Evolutionary conservation across 345 rosid genomes (phyloP).

Genomic region (Corymbia maculata): DNA sequence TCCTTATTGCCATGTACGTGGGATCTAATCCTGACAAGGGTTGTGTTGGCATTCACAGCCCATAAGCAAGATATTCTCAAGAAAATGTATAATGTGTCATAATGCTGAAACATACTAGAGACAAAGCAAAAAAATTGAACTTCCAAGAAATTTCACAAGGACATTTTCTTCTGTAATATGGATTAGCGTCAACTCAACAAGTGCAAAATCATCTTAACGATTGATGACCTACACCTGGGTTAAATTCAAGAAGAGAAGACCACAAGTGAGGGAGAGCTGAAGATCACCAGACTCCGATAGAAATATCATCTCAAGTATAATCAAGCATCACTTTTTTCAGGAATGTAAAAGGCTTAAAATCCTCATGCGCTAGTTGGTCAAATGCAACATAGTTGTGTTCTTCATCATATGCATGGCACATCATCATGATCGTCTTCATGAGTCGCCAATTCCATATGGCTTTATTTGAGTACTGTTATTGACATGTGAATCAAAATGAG

Average conservation of each 20-base stretch:
- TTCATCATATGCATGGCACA: slow-evolving; percentile 66
- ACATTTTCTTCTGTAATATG: not conserved
- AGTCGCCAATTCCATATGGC: slow-evolving; percentile 87
- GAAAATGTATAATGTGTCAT: not conserved
- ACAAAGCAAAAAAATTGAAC: not conserved
- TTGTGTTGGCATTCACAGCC: not conserved
- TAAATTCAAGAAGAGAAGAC: not conserved
- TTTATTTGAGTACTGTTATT: slow-evolving; percentile 61
- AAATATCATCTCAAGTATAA: slow-evolving; percentile 20
- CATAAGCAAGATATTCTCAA: not conserved
- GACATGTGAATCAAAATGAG: not conserved
- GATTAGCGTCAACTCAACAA: not conserved
- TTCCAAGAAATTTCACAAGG: not conserved
- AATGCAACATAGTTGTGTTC: slow-evolving; percentile 57
- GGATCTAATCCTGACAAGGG: too few relatives aligned
- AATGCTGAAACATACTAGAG: not conserved
- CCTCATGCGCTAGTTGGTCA: slow-evolving; percentile 59
- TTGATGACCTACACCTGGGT: not conserved
- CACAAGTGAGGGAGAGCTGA: not conserved
- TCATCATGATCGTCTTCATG: slow-evolving; percentile 84
- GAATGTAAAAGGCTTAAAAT: slow-evolving; percentile 48
- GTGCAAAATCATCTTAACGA: not conserved
- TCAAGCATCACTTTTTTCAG: slow-evolving; percentile 73
- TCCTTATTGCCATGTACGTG: too few relatives aligned
- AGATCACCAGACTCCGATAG: not conserved